These are phyloP conservation scores for Beta corolliflora DNA, from an alignment of 179 eudicot species.

Conservation along the genomic window DNA sequence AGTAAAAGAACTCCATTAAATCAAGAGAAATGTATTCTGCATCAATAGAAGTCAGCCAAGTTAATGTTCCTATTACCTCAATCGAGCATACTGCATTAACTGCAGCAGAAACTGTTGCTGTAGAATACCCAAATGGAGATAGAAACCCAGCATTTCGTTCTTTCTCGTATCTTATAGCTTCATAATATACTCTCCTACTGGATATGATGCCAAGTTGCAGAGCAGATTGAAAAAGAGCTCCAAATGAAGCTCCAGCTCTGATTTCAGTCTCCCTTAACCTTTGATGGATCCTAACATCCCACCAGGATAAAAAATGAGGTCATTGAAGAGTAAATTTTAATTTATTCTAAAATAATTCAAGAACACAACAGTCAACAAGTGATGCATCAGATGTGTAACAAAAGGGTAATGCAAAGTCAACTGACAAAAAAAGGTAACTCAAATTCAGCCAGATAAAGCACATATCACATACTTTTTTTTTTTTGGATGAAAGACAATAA, in stretches of 20 bases:
- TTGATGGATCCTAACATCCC: slow-evolving; percentile 67
- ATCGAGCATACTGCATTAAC: slow-evolving; percentile 63
- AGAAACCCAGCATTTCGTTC: slow-evolving; percentile 89
- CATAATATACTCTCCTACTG: slow-evolving; percentile 72
- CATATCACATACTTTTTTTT: background rate
- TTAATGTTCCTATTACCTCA: slow-evolving; percentile 52
- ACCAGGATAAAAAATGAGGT: slow-evolving; percentile 1
- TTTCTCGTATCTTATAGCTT: slow-evolving; percentile 80
- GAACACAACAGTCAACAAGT: background rate
- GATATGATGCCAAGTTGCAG: slow-evolving; percentile 80
- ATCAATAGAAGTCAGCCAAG: slow-evolving; percentile 6
- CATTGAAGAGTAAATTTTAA: background rate
- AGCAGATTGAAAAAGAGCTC: slow-evolving; percentile 73
- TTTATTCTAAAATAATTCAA: background rate
- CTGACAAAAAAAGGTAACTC: background rate
- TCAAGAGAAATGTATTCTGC: background rate
- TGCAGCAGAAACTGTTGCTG: slow-evolving; percentile 74
- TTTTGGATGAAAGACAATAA: too few relatives aligned
- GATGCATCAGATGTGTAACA: background rate
- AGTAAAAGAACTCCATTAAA: background rate
- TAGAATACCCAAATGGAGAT: slow-evolving; percentile 85
- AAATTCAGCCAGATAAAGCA: background rate
- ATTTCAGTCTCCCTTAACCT: slow-evolving; percentile 68
- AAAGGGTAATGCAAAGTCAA: background rate
- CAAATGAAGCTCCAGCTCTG: slow-evolving; percentile 89